phyloP scores from a whole-genome alignment of 768 basidiomycete species.

The Pulveroboletus sp. region DNA sequence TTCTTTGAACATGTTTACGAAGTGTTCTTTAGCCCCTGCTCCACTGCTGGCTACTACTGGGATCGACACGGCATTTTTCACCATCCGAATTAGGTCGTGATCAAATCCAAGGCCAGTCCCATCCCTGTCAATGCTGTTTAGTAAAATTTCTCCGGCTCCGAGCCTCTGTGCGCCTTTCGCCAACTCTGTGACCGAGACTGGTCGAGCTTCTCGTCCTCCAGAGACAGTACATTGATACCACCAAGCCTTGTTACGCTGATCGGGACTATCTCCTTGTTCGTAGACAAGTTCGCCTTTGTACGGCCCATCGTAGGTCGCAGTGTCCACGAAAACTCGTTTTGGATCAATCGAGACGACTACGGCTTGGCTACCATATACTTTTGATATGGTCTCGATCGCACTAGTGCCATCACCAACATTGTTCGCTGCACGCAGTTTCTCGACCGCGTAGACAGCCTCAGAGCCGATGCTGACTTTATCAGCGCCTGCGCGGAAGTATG shows the following conservation, averaged over 20 bases:
- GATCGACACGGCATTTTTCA: conserved; percentile 75
- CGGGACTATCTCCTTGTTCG: conserved; percentile 41
- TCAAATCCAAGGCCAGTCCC: conserved; percentile 94
- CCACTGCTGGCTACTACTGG: conserved; percentile 96
- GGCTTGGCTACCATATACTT: conserved; percentile 90
- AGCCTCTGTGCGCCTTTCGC: conserved; percentile 85
- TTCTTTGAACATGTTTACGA: conserved; percentile 78
- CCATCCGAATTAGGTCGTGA: conserved; percentile 71
- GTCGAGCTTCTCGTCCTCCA: conserved; percentile 82
- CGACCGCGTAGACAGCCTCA: conserved; percentile 93
- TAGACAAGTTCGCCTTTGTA: conserved; percentile 61
- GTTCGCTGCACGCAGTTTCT: conserved; percentile 58
- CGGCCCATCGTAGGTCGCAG: conserved; percentile 61
- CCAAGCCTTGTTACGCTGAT: conserved; percentile 77
- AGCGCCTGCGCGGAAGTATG: conserved; percentile 95
- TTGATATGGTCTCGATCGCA: conserved; percentile 90
- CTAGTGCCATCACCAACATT: conserved; percentile 67
- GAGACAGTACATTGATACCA: conserved; percentile 99
- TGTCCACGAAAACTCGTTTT: conserved; percentile 76
- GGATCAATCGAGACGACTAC: conserved; percentile 98
- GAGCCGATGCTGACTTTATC: conserved; percentile 98
- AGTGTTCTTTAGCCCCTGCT: conserved; percentile 80
- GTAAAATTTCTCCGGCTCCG: conserved; percentile 91
- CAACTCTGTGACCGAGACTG: conserved; percentile 88
- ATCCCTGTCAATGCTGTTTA: conserved; percentile 97